Base-by-base conservation (phyloP, 257 asterid genomes). In the Nicotiana attenuata region DNA sequence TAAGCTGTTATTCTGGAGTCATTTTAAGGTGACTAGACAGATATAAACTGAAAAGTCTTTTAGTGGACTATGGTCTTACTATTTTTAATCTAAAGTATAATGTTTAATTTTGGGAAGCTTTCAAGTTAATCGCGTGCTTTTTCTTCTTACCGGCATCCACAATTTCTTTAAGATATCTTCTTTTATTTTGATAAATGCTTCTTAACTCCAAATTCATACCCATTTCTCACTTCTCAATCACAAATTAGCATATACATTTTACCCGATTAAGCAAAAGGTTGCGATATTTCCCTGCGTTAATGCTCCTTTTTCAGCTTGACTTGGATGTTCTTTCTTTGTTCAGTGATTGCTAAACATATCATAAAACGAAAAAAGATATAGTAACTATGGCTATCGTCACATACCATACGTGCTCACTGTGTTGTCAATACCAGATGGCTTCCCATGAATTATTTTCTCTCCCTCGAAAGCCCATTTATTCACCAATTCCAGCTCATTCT, bases 381-480 rank as follows among this genome's bases (percentile, higher is more conserved):
- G 28, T 80, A 31, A 61, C 65, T 22, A 28, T 20, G 26, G 63
- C 29, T 64, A 66, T 38, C 77, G 61, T 84, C 47, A 90, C 98
- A 26, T 92, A 95, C 99, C 99, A 17, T 91, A 93, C 41, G 99
- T 96, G 94, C 99, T 94, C 22, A 96, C 99, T 56, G 98, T 96
- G 77, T 96, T 96, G 91, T 96, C 99, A 65, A 96, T 92, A 80
- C 99, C 99, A 31, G 99, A 96, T 85, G 99, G 99, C 89, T 89
- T 96, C 89, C 99, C 99, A 77, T 96, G 99, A 77, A 94, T 89
- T 81, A 96, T 96, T 88, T 96, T 96, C 86, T 96, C 98, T 17
- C 98, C 98, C 86, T 92, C 99, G 61, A 92, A 90, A 22, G 99
- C 99, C 98, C 99, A 96, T 89, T 92, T 92, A 82, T 96, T 96